Conservation (phyloP, 169 alveolate species). For the Cryptosporidium canis region DNA sequence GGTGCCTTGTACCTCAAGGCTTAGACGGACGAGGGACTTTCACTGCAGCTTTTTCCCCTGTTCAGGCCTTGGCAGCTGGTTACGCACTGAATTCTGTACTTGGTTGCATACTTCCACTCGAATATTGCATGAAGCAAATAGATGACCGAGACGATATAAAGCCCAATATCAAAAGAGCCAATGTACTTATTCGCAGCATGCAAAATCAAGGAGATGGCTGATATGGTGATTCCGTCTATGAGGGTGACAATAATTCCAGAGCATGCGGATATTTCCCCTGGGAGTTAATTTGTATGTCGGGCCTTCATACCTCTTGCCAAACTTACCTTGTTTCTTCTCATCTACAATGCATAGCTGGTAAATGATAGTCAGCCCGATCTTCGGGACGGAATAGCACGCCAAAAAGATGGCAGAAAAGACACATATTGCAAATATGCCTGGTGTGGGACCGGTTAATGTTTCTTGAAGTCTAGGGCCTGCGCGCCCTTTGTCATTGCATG, state of each 20-base stretch:
- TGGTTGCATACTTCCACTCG: slow-evolving; percentile 42
- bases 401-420: slow-evolving; percentile 22
- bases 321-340: slow-evolving; percentile 35
- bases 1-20: not conserved
- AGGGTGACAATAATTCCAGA: slow-evolving; percentile 38
- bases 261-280: slow-evolving; percentile 41
- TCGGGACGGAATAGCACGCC: slow-evolving; percentile 44
- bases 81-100: not conserved
- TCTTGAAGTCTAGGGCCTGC: not conserved
- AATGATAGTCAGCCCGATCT: slow-evolving; percentile 26
- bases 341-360: slow-evolving; percentile 7
- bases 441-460: not conserved
- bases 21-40: not conserved
- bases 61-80: not conserved
- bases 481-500: not conserved
- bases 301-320: not conserved
- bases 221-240: slow-evolving; percentile 8
- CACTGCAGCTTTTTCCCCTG: not conserved
- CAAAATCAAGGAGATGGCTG: slow-evolving; percentile 10
- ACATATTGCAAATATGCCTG: slow-evolving; percentile 1
- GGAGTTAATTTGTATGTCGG: not conserved
- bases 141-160: slow-evolving; percentile 6
- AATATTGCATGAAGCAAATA: slow-evolving; percentile 17
- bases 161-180: not conserved
- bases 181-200: not conserved